Evolutionary conservation across 2,329 filamentous ascomycete genomes (phyloP), one percentile per base, ranked within the genome.

Genomic region (Colletotrichum tamarilloi): DNA sequence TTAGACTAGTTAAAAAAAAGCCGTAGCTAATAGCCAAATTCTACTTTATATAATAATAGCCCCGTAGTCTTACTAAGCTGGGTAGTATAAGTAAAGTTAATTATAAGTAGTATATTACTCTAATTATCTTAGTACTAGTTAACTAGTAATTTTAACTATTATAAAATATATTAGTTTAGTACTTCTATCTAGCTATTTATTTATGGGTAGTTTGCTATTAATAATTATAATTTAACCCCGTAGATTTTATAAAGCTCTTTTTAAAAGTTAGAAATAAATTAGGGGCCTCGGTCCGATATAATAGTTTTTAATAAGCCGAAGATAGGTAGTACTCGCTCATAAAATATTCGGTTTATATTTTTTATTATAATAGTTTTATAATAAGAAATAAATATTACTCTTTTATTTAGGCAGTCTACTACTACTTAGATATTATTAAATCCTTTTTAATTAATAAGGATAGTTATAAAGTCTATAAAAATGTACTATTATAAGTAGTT

Each of bases 351-450:
- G 28, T 0, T 9, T 30, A 9, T 30, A 30, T 30, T 2, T 9
- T 30, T 8, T 9, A 9, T 8, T 9, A 9, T 30, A 30, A 1
- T 9, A 30, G 1, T 30, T 9, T 30, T 30, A 30, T 30, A 30
- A 30, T 30, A 30, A 2, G 0, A 0, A 8, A 9, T 9, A 8
- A 1, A 30, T 8, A 30, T 9, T 8, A 8, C 28, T 2, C 8
- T 30, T 2, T 30, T 30, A 30, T 0, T 2, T 30, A 30, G 0
- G 0, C 0, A 0, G 8, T 30, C 2, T 8, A 30, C 1, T 30
- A 30, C 2, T 30, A 30, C 0, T 0, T 30, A 30, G 0, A 30
- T 8, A 2, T 2, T 30, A 30, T 30, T 9, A 9, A 8, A 30
- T 2, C 8, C 2, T 30, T 30, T 30, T 3, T 30, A 30, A 30